A percentile compares a stretch with the other conserved stretches of the same genome.
Evolutionary conservation across 2,329 filamentous ascomycete genomes (phyloP).

Genomic region (Botrytis hyacinthi): DNA sequence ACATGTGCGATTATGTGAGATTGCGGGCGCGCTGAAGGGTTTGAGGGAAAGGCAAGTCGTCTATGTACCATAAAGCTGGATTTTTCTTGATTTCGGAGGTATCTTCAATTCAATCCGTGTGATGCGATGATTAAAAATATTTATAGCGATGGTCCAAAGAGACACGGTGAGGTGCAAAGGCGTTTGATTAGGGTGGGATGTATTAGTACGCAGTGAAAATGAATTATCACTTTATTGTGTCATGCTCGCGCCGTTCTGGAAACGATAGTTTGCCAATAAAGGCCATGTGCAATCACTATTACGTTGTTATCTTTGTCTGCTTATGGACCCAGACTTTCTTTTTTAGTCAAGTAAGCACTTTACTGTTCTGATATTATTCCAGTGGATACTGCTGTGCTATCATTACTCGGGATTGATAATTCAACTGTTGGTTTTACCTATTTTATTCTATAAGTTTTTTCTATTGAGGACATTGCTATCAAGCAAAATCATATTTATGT

Average conservation of each 20-base stretch:
- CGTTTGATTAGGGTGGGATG: neutral
- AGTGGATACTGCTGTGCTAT: neutral
- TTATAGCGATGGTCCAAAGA: neutral
- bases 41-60: neutral
- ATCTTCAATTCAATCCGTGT: neutral
- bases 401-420: neutral
- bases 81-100: neutral
- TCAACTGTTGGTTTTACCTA: neutral
- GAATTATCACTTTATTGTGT: neutral
- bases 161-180: neutral
- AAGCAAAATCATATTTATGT: neutral
- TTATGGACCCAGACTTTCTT: neutral
- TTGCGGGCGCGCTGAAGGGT: neutral
- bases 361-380: neutral
- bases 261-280: neutral
- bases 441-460: neutral
- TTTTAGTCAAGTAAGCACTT: neutral
- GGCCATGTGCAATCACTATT: neutral
- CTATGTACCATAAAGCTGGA: constrained; percentile 5
- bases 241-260: neutral
- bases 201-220: constrained; percentile 4
- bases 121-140: neutral
- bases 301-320: neutral
- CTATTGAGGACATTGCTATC: neutral
- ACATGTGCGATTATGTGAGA: neutral